A percentile compares a stretch with the other conserved stretches of the same genome.
Evolutionary conservation across 768 basidiomycete genomes (phyloP).

Genomic region (Guyanaporus albipodus): DNA sequence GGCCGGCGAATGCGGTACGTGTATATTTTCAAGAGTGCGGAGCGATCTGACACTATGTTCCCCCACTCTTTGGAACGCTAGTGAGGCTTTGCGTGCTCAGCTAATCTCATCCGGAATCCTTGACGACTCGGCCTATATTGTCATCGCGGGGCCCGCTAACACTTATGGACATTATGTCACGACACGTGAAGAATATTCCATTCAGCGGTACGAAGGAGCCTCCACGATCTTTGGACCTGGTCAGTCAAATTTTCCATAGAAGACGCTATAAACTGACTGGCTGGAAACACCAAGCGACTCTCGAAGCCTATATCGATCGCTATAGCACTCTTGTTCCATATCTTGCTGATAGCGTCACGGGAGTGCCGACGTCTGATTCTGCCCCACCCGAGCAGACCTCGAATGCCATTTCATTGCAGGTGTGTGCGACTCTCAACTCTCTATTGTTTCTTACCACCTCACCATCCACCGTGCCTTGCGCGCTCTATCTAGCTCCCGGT

Average conservation of each 20-base stretch:
- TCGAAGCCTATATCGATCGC: conserved; percentile 79
- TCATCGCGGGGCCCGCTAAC: conserved; percentile 78
- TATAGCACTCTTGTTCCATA: conserved; percentile 64
- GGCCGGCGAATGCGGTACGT: conserved; percentile 68
- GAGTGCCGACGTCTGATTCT: conserved; percentile 55
- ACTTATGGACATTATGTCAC: conserved; percentile 74
- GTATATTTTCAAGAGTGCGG: not conserved
- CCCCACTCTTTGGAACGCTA: conserved; percentile 21
- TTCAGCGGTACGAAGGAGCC: conserved; percentile 80
- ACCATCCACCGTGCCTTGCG: not conserved
- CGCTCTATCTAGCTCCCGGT: conserved; percentile 47
- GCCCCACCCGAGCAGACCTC: conserved; percentile 61
- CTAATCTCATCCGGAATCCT: conserved; percentile 62
- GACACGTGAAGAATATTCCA: conserved; percentile 66
- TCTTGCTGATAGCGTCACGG: conserved; percentile 46
- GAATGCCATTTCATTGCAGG: conserved; percentile 66
- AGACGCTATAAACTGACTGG: not conserved
- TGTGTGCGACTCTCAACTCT: conserved; percentile 19
- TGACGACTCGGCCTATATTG: conserved; percentile 67
- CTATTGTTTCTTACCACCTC: not conserved
- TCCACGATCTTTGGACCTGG: conserved; percentile 75
- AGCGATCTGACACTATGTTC: conserved; percentile 3
- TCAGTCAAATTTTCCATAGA: conserved; percentile 33
- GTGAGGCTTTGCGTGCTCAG: conserved; percentile 61
- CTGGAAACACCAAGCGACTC: conserved; percentile 44